Evolutionary conservation across 495 filamentous ascomycete genomes (phyloP).

Genomic region (Podospora pseudoanserina): DNA sequence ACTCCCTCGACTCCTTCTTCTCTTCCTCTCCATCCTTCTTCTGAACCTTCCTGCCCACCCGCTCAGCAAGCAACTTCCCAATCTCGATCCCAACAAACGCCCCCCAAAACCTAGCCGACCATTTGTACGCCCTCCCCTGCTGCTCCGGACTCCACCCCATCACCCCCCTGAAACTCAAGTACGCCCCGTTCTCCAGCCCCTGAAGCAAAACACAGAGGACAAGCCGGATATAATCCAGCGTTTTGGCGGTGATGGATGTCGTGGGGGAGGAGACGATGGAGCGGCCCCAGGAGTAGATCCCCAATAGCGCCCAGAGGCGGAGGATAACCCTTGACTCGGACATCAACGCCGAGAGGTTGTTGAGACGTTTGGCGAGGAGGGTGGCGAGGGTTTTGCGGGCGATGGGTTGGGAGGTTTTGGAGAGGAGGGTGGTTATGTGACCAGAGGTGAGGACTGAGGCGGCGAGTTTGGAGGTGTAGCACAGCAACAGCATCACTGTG

Average conservation of each 20-base stretch:
- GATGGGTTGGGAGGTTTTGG: conserved; percentile 31
- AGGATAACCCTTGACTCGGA: conserved; percentile 67
- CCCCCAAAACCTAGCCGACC: conserved; percentile 78
- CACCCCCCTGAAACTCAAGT: conserved; percentile 66
- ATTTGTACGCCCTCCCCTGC: conserved; percentile 58
- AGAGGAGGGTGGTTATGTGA: conserved; percentile 37
- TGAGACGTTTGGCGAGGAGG: conserved; percentile 40
- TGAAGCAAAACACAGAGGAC: conserved; percentile 65
- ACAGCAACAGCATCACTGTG: conserved; percentile 57
- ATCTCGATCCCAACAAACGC: conserved; percentile 74
- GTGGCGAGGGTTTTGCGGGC: conserved; percentile 42
- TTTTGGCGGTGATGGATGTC: conserved; percentile 40
- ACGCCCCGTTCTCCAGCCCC: conserved; percentile 77
- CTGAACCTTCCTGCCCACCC: conserved; percentile 31
- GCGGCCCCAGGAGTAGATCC: conserved; percentile 71
- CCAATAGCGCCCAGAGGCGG: conserved; percentile 74
- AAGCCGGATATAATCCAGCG: conserved; percentile 66
- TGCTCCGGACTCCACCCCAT: conserved; percentile 53
- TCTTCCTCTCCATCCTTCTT: conserved; percentile 28
- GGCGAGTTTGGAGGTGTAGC: conserved; percentile 60
- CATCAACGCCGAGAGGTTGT: conserved; percentile 51
- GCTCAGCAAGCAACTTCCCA: conserved; percentile 55
- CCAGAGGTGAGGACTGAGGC: conserved; percentile 37
- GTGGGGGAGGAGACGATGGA: conserved; percentile 40
- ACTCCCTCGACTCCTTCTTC: conserved; percentile 45